These are phyloP conservation scores for Botrytis pseudocinerea DNA, from an alignment of 2,329 filamentous ascomycete species.

Conservation along the genomic window DNA sequence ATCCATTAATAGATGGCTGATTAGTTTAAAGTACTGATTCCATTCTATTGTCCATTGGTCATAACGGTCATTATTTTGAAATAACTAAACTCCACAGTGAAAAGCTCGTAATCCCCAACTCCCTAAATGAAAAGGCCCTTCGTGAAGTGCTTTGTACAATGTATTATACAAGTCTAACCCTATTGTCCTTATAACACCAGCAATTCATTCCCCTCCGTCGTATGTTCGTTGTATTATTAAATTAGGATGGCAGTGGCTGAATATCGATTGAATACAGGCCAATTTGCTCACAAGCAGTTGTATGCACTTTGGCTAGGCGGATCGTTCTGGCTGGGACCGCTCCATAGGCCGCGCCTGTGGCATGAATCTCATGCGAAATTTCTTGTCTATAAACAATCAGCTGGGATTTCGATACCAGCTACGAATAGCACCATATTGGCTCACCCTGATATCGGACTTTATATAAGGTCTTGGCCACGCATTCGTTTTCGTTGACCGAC, in stretches of 20 bases:
- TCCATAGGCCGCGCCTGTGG: constrained; percentile 36
- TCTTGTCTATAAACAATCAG: constrained; percentile 41
- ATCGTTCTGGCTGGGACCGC: not conserved
- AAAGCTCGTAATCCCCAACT: constrained; percentile 1
- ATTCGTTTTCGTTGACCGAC: constrained; percentile 77
- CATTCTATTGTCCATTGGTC: not conserved
- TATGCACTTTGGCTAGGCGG: not conserved
- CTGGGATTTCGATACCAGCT: not conserved
- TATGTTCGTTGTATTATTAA: constrained; percentile 23
- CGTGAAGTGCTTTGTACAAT: not conserved
- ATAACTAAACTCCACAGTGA: not conserved
- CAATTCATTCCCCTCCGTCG: not conserved
- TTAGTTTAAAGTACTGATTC: not conserved
- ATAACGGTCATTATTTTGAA: not conserved
- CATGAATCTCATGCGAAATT: constrained; percentile 44
- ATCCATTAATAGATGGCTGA: not conserved
- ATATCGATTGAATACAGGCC: not conserved
- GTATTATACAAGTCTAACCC: constrained; percentile 11
- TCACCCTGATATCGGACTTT: constrained; percentile 43
- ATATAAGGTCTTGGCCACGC: constrained; percentile 62
- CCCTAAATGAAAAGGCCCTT: not conserved
- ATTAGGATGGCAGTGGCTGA: not conserved
- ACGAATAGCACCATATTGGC: constrained; percentile 1
- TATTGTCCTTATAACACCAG: constrained; percentile 6
- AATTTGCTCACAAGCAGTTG: not conserved